A percentile compares a stretch with the other conserved stretches of the same genome.
These are phyloP conservation scores for Phytophthora sansomeana DNA, from an alignment of 352 stramenopile species.

Conservation along the genomic window DNA sequence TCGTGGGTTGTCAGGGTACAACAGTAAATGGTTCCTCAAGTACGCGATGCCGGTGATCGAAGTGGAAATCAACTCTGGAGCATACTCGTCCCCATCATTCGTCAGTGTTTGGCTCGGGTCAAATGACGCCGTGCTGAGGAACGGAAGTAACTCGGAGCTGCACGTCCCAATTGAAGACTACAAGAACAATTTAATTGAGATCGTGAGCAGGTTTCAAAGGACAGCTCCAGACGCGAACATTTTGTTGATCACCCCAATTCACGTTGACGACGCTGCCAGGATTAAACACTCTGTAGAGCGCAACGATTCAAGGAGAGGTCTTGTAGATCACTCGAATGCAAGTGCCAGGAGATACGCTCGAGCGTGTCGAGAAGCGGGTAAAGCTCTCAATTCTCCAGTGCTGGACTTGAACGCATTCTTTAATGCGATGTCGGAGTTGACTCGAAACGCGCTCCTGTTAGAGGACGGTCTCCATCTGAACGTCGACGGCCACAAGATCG, in stretches of 20 bases:
- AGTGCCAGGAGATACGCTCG: slow-evolving; percentile 40
- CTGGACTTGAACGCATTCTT: slow-evolving; percentile 59
- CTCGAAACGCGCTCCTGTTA: slow-evolving; percentile 45
- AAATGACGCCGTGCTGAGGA: slow-evolving; percentile 19
- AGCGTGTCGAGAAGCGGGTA: slow-evolving; percentile 44
- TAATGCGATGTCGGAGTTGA: slow-evolving; percentile 39
- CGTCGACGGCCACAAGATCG: slow-evolving; percentile 45
- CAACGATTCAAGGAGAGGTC: slow-evolving; percentile 28
- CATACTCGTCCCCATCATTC: slow-evolving; percentile 13
- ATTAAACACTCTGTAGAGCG: slow-evolving; percentile 20
- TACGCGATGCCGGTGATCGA: slow-evolving; percentile 20
- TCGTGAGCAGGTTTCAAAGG: slow-evolving; percentile 10
- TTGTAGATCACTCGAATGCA: slow-evolving; percentile 19
- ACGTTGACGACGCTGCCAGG: slow-evolving; percentile 25
- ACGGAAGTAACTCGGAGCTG: slow-evolving; percentile 17
- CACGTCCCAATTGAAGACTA: slow-evolving; percentile 25
- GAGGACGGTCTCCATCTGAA: slow-evolving; percentile 62
- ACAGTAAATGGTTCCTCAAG: slow-evolving; percentile 47
- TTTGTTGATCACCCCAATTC: slow-evolving; percentile 46
- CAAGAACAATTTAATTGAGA: slow-evolving; percentile 23
- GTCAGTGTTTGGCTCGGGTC: slow-evolving; percentile 21
- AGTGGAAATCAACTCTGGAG: slow-evolving; percentile 5
- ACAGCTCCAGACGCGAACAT: slow-evolving; percentile 34
- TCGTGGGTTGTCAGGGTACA: slow-evolving; percentile 44
- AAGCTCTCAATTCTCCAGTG: slow-evolving; percentile 28